Base-by-base conservation (phyloP, 495 filamentous ascomycete species). In the Immersiella caudata region DNA sequence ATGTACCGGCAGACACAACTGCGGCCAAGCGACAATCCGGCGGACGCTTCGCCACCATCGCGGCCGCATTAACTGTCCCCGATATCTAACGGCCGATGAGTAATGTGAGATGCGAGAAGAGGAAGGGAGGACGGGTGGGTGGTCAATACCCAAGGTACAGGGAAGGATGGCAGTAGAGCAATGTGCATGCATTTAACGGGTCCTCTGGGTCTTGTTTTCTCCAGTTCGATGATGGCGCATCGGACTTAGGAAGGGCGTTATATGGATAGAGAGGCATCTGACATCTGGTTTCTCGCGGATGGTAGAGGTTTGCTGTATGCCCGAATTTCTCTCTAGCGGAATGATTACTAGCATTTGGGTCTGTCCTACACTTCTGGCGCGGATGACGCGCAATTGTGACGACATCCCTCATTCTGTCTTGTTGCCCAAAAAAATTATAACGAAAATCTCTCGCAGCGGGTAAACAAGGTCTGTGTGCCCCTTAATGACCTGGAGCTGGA, bases 241-340 rank as follows among this genome's bases (percentile, higher is more conserved):
- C 66, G 57, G 68, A 67, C 69, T 69, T 58, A 35, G 63, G 69
- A 56, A 64, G 62, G 58, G 72, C 72, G 71, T 75, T 74, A 62
- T 67, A 71, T 71, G 73, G 71, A 73, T 75, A 73, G 70, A 65
- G 52, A 70, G 70, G 68, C 71, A 73, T 73, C 64, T 68, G 58
- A 58, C 60, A 58, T 67, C 35, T 66, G 59, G 63, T 35, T 62
- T 62, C 66, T 59, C 66, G 51, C 63, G 46, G 60, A 56, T 20
- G 33, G 55, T 24, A 36, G 67, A 62, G 64, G 22, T 57, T 61
- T 68, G 35, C 46, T 60, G 46, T 64, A 57, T 64, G 63, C 52
- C 63, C 26, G 20, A 65, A 21, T 54, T 56, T 66, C 58, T 58
- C 27, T 61, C 21, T 69, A 68, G 63, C 55, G 62, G 65, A 67